Conservation (phyloP, 2,329 filamentous ascomycete genomes). For the Penicillium sp. region DNA sequence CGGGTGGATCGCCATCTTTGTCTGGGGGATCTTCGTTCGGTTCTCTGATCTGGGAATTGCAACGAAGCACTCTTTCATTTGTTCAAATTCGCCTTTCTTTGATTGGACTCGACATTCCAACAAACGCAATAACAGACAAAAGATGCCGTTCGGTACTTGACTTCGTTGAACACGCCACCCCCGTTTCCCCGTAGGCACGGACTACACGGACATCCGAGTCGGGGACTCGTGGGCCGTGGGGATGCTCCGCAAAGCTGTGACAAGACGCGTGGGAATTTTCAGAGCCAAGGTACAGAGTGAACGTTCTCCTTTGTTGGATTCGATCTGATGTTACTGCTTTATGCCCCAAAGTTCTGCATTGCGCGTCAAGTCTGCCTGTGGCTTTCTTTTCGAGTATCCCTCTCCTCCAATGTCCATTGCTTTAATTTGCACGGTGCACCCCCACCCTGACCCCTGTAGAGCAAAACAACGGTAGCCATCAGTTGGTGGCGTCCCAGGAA, state of each 20-base stretch:
- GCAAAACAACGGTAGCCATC: not conserved
- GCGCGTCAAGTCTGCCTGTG: not conserved
- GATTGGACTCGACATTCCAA: not conserved
- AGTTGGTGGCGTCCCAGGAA: not conserved
- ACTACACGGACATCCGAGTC: slow-evolving; percentile 1
- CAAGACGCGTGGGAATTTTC: not conserved
- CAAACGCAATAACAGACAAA: not conserved
- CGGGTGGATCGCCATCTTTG: not conserved
- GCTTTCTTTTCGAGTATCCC: not conserved
- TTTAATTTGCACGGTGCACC: no score
- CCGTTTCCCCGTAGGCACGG: slow-evolving; percentile 5
- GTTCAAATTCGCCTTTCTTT: not conserved
- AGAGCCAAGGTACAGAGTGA: not conserved
- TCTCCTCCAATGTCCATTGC: no score
- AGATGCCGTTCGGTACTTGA: not conserved
- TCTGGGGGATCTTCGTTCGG: not conserved
- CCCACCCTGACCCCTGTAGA: not conserved
- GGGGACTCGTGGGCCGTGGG: no score
- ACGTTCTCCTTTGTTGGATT: not conserved
- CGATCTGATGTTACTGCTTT: no score
- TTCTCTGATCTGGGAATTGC: not conserved
- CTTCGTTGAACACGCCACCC: slow-evolving; percentile 7
- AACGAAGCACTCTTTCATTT: not conserved
- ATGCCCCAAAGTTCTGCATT: no score
- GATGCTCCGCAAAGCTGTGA: not conserved